phyloP scores from a whole-genome alignment of 2,329 filamentous ascomycete species.

The Hypomyces rosellus region DNA sequence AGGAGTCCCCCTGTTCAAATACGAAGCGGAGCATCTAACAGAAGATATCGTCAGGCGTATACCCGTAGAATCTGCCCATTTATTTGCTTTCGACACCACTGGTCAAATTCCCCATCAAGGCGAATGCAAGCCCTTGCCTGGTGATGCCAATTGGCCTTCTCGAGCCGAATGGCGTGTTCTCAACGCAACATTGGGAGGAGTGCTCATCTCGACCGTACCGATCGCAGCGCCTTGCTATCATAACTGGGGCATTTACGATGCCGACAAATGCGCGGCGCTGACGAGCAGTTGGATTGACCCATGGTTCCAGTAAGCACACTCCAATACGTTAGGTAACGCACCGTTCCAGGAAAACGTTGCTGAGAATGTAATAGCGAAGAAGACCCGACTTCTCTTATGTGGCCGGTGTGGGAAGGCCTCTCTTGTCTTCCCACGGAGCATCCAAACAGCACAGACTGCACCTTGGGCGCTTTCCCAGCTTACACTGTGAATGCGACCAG shows the following conservation, averaged over 20 bases:
- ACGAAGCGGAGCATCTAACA: background rate
- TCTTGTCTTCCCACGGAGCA: slow-evolving; percentile 29
- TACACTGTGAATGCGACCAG: slow-evolving; percentile 37
- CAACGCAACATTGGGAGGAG: slow-evolving; percentile 16
- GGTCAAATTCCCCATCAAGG: background rate
- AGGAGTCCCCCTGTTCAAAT: background rate
- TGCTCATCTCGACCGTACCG: slow-evolving; percentile 27
- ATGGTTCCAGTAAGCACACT: background rate
- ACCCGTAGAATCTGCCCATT: background rate
- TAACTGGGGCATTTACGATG: slow-evolving; percentile 20
- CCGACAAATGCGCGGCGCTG: slow-evolving; percentile 21
- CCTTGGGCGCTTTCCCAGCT: slow-evolving; percentile 32
- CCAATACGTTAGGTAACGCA: background rate
- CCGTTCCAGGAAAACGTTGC: too few species aligned
- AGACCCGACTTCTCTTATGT: slow-evolving; percentile 36
- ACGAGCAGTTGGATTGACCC: slow-evolving; percentile 20
- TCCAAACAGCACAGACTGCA: slow-evolving; percentile 22
- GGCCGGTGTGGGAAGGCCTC: slow-evolving; percentile 32
- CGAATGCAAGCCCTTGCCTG: background rate
- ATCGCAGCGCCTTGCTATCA: slow-evolving; percentile 27
- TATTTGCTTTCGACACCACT: background rate
- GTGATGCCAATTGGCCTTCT: background rate
- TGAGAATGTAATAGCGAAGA: slow-evolving; percentile 19
- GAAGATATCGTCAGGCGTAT: background rate
- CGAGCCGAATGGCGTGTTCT: background rate